These are phyloP conservation scores for Fagus sylvatica DNA, from an alignment of 306 rosid genomes.

Conservation along the genomic window DNA sequence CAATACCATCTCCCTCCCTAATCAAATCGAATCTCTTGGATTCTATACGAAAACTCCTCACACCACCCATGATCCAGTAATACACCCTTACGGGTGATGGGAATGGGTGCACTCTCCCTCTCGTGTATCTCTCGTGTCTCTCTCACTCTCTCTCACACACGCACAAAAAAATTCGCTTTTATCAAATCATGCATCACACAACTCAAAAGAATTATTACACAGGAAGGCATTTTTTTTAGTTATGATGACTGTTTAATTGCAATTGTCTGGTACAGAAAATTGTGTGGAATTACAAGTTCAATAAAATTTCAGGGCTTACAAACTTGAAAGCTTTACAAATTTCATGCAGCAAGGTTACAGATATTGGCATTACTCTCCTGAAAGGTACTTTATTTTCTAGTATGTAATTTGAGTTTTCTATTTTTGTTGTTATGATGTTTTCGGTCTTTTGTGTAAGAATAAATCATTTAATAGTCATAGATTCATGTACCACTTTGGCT, in stretches of 20 bases:
- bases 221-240: neutral
- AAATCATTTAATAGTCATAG: conserved; percentile 23
- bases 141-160: no score
- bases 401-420: neutral
- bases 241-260: neutral
- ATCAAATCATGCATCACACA: no score
- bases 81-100: no score
- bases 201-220: no score
- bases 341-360: conserved; percentile 80
- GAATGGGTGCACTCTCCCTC: no score
- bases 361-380: conserved; percentile 70
- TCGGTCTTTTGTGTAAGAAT: neutral
- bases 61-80: no score
- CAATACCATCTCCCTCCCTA: no score
- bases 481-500: neutral
- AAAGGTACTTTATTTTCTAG: conserved; percentile 50
- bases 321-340: conserved; percentile 71
- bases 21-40: no score
- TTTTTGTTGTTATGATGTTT: conserved; percentile 11
- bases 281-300: conserved; percentile 17
- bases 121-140: no score
- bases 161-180: no score
- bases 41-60: no score
- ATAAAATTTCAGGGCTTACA: conserved; percentile 66
- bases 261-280: conserved; percentile 20